Evolutionary conservation across 768 basidiomycete genomes (phyloP).

Genomic region (Daedaleopsis nitida): DNA sequence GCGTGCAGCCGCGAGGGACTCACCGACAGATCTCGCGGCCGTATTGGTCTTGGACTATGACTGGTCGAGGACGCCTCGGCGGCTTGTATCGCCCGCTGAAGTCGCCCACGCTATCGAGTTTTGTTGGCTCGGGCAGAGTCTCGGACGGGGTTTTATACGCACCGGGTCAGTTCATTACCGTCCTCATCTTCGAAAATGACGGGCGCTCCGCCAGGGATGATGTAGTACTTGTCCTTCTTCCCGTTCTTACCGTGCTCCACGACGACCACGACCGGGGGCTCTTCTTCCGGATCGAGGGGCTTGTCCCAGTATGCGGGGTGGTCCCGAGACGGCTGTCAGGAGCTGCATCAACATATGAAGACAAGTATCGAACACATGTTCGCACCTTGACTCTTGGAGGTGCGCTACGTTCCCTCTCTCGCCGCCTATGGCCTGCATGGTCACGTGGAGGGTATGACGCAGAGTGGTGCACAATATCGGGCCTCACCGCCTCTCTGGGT

Average conservation of each 20-base stretch:
- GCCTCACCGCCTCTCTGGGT: slow-evolving; percentile 19
- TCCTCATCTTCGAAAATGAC: slow-evolving; percentile 69
- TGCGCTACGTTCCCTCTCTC: slow-evolving; percentile 13
- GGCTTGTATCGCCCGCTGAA: slow-evolving; percentile 38
- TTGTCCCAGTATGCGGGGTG: slow-evolving; percentile 18
- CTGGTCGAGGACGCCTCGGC: slow-evolving; percentile 22
- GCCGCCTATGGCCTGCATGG: slow-evolving; percentile 3
- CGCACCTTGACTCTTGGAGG: slow-evolving; percentile 9
- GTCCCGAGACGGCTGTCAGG: slow-evolving; percentile 2
- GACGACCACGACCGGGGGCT: slow-evolving; percentile 32
- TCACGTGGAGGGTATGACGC: slow-evolving; percentile 13
- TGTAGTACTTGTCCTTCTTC: slow-evolving; percentile 46
- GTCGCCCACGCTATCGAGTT: slow-evolving; percentile 49
- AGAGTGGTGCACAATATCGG: slow-evolving; percentile 23
- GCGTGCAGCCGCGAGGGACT: not conserved
- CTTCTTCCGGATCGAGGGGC: slow-evolving; percentile 22
- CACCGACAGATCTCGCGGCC: slow-evolving; percentile 63
- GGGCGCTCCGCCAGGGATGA: slow-evolving; percentile 64
- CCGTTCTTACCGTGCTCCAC: slow-evolving; percentile 32
- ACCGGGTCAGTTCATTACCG: slow-evolving; percentile 68
- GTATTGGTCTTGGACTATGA: slow-evolving; percentile 54
- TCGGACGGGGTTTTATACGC: slow-evolving; percentile 11
- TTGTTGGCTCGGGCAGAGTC: not conserved
- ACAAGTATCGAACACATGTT: not conserved
- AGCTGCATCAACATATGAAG: not conserved